phyloP scores from a whole-genome alignment of 148 eudicot species.

The Nepenthes gracilis region DNA sequence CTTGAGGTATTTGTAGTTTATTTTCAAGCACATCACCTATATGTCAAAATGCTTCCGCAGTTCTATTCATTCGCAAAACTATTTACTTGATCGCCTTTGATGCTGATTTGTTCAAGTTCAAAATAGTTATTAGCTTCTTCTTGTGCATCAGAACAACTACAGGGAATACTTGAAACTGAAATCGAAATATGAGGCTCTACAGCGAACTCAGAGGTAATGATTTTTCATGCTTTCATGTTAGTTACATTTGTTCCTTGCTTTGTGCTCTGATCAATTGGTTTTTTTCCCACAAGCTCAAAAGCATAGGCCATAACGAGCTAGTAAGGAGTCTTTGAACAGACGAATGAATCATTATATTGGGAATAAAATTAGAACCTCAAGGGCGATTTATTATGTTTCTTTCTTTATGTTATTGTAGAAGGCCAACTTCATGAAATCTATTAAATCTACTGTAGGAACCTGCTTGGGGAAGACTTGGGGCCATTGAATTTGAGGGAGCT shows the following conservation, averaged over 20 bases:
- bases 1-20: constrained; percentile 39
- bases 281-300: too few relatives aligned
- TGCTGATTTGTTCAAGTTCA: background rate
- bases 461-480: constrained; percentile 45
- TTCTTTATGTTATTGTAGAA: background rate
- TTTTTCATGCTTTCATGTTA: background rate
- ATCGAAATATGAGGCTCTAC: constrained; percentile 61
- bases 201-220: constrained; percentile 62
- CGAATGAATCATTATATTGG: background rate
- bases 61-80: too few relatives aligned
- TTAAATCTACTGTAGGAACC: constrained; percentile 14
- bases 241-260: background rate
- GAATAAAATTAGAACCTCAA: background rate
- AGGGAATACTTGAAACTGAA: constrained; percentile 74
- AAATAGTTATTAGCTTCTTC: background rate
- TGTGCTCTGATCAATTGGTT: background rate
- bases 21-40: background rate
- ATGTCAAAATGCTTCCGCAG: background rate
- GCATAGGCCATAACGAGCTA: too few relatives aligned
- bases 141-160: constrained; percentile 52
- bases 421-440: background rate
- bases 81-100: too few relatives aligned
- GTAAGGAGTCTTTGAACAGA: too few relatives aligned
- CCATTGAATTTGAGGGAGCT: constrained; percentile 45
- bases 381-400: too few relatives aligned